Conservation (phyloP, 2,329 filamentous ascomycete species). For the Aspergillus chevalieri region DNA sequence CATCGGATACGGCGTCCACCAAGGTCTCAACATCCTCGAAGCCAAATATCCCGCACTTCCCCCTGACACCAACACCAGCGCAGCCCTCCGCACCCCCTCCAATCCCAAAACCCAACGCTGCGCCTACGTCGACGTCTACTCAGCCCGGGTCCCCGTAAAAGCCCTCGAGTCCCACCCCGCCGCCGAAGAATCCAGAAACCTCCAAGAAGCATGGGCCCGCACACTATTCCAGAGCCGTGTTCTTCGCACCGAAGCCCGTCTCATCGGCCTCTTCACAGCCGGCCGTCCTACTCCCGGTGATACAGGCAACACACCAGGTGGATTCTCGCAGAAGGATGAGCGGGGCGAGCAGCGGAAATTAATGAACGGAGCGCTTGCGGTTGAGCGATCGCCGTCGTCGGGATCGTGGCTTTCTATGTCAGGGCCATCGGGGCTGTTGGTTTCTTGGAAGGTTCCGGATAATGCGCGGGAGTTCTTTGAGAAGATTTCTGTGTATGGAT, state of each 20-base stretch:
- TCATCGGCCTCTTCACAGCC: constrained; percentile 11
- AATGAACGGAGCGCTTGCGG: constrained; percentile 14
- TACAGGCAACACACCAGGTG: constrained; percentile 6
- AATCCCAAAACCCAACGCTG: constrained; percentile 13
- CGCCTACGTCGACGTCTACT: constrained; percentile 21
- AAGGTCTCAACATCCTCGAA: constrained; percentile 18
- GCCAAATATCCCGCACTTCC: constrained; percentile 19
- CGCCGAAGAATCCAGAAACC: not conserved
- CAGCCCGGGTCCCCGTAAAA: constrained; percentile 14
- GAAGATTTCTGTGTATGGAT: constrained; percentile 20
- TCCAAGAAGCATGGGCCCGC: constrained; percentile 19
- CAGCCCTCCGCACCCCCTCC: constrained; percentile 10
- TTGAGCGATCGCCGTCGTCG: constrained; percentile 9
- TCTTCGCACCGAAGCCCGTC: constrained; percentile 12
- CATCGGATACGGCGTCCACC: constrained; percentile 15
- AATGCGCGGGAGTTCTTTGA: constrained; percentile 20
- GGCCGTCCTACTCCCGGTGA: constrained; percentile 14
- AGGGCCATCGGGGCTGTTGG: constrained; percentile 10
- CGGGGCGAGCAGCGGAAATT: constrained; percentile 7
- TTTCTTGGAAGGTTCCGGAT: constrained; percentile 15
- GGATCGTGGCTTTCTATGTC: not conserved
- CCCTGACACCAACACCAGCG: constrained; percentile 12
- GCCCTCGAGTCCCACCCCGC: constrained; percentile 7
- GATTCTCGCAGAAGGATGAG: constrained; percentile 6
- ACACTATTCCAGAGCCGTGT: constrained; percentile 11